These are phyloP conservation scores for Veloboletus limbatus DNA, from an alignment of 1,284 basidiomycete genomes.

Conservation along the genomic window DNA sequence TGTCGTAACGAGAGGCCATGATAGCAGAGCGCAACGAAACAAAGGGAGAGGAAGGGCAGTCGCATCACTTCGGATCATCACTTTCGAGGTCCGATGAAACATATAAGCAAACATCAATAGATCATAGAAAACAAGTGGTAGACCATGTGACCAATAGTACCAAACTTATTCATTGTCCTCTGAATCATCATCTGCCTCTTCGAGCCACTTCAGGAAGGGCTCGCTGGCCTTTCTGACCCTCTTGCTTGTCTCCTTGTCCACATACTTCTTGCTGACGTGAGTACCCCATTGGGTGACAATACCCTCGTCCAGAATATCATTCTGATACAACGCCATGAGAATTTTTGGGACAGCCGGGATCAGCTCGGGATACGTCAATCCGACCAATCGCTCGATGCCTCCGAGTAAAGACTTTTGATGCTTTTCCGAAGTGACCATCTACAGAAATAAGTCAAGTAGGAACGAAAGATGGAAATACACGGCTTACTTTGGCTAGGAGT, in stretches of 20 bases:
- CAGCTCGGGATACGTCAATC: constrained; percentile 66
- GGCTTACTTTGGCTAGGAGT: constrained; percentile 78
- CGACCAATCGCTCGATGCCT: constrained; percentile 83
- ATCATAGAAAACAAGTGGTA: constrained; percentile 10
- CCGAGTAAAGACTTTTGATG: constrained; percentile 94
- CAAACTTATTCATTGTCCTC: constrained; percentile 14
- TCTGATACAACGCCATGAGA: constrained; percentile 94
- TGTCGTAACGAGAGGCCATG: constrained; percentile 17
- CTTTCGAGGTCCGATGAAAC: too few species aligned
- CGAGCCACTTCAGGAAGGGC: constrained; percentile 85
- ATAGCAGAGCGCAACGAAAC: neutral
- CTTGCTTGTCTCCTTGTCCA: constrained; percentile 94
- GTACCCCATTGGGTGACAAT: constrained; percentile 92
- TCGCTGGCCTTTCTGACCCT: constrained; percentile 94
- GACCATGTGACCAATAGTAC: neutral
- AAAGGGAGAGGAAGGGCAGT: too few species aligned
- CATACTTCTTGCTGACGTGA: constrained; percentile 97
- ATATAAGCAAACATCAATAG: constrained; percentile 10
- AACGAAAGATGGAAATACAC: neutral
- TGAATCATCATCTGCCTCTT: constrained; percentile 50
- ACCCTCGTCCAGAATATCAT: constrained; percentile 91
- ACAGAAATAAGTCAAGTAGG: constrained; percentile 9
- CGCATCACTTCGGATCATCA: too few species aligned
- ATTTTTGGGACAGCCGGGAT: constrained; percentile 80
- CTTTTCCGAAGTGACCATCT: constrained; percentile 85